Evolutionary conservation across 2,329 filamentous ascomycete genomes (phyloP).

Genomic region (Dryadomyces quercivorus): DNA sequence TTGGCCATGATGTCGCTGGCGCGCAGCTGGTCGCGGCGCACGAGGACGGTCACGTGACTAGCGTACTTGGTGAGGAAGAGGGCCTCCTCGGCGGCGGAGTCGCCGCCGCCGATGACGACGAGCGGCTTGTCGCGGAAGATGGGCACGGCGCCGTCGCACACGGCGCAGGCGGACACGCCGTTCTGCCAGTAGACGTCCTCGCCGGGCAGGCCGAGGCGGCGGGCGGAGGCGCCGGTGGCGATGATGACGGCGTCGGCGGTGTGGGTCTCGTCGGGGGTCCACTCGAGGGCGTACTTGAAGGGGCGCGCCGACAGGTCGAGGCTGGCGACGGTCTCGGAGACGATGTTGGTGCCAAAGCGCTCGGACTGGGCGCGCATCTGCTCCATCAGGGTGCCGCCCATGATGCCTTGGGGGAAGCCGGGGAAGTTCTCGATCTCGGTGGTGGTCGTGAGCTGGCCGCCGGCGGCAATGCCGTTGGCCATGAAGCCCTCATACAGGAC

Average conservation of each 20-base stretch:
- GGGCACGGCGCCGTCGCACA: conserved; percentile 92
- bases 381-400: conserved; percentile 85
- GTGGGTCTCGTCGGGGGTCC: conserved; percentile 67
- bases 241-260: conserved; percentile 90
- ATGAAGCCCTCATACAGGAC: conserved; percentile 97
- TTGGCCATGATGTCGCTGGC: conserved; percentile 89
- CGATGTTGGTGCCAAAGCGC: conserved; percentile 83
- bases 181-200: conserved; percentile 97
- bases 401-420: conserved; percentile 81
- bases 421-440: conserved; percentile 98
- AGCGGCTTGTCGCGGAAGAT: conserved; percentile 96
- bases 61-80: conserved; percentile 97
- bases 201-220: conserved; percentile 68
- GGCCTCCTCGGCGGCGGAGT: conserved; percentile 94
- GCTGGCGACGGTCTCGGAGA: conserved; percentile 82
- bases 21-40: conserved; percentile 74
- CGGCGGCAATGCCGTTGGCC: conserved; percentile 89
- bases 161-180: conserved; percentile 90
- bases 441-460: conserved; percentile 93
- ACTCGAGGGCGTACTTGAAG: conserved; percentile 91
- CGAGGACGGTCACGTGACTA: conserved; percentile 85
- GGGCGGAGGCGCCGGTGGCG: conserved; percentile 86
- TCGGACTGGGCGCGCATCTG: conserved; percentile 86
- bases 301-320: conserved; percentile 75
- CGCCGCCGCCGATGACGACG: conserved; percentile 90